Evolutionary conservation across 306 rosid genomes (phyloP).

Genomic region (Lathyrus aphaca): DNA sequence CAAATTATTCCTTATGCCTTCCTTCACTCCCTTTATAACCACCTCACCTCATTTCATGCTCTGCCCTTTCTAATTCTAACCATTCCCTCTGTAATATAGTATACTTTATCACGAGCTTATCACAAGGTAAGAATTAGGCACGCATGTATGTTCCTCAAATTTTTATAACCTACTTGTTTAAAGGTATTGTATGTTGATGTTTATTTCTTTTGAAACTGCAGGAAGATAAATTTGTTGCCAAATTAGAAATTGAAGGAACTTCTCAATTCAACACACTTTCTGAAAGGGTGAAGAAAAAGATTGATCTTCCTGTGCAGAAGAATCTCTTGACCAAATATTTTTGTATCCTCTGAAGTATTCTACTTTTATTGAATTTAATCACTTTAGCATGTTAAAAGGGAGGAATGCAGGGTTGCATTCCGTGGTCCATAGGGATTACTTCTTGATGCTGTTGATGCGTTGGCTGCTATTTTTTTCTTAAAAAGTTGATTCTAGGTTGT

Average conservation of each 20-base stretch:
- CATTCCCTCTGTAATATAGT: background rate
- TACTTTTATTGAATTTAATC: constrained; percentile 6
- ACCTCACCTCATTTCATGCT: background rate
- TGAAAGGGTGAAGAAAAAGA: constrained; percentile 62
- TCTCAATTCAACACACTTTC: constrained; percentile 50
- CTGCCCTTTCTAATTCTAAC: background rate
- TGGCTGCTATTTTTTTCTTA: background rate
- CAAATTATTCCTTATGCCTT: background rate
- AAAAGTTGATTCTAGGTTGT: too few relatives aligned
- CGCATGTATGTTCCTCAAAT: constrained; percentile 1
- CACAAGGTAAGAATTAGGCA: background rate
- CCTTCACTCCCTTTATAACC: background rate
- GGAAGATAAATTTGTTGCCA: constrained; percentile 50
- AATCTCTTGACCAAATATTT: constrained; percentile 85
- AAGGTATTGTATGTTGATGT: constrained; percentile 34
- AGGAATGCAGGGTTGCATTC: constrained; percentile 30
- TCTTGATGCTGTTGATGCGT: constrained; percentile 11
- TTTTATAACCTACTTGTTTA: constrained; percentile 25
- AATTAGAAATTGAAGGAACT: constrained; percentile 39
- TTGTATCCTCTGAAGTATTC: constrained; percentile 68
- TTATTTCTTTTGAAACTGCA: constrained; percentile 45
- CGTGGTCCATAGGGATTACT: constrained; percentile 25
- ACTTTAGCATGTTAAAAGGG: constrained; percentile 28
- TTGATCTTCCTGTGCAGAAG: constrained; percentile 90
- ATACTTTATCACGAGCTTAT: background rate